Percentiles rank a stretch among this genome's conserved stretches.
phyloP scores from a whole-genome alignment of 176 grass and related monocot genomes.

The Hordeum marinum region DNA sequence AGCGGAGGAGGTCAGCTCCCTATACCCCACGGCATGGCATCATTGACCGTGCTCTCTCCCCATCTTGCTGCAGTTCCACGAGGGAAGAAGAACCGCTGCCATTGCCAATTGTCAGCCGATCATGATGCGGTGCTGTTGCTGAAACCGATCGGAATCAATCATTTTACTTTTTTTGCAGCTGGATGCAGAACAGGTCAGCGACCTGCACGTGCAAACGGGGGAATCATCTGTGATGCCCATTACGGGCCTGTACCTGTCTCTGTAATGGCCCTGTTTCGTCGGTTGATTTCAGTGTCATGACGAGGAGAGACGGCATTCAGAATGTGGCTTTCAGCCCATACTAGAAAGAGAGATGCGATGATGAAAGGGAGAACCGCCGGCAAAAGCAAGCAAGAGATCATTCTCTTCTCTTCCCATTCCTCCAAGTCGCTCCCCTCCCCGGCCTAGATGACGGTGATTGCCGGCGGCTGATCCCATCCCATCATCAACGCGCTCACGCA shows the following conservation, averaged over 20 bases:
- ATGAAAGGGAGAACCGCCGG: neutral
- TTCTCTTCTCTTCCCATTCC: neutral
- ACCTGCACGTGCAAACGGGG: neutral
- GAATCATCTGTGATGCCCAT: no score
- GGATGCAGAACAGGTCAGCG: neutral
- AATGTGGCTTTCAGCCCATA: neutral
- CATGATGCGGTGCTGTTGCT: neutral
- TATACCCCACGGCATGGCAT: neutral
- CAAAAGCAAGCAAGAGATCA: neutral
- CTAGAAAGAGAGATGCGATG: neutral
- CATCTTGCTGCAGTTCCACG: neutral
- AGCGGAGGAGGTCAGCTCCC: neutral
- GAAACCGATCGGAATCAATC: neutral
- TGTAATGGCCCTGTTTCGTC: neutral
- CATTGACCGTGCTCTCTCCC: neutral
- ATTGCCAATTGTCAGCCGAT: neutral
- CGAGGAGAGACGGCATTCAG: conserved; percentile 1
- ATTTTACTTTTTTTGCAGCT: neutral
- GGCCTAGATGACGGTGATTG: neutral
- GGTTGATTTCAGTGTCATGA: neutral
- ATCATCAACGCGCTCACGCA: neutral
- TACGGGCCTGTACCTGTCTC: no score
- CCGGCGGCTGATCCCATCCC: neutral
- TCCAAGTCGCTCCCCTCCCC: neutral
- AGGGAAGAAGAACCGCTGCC: neutral